These are phyloP conservation scores for bread wheat (Triticum aestivum) DNA, from an alignment of 176 grass and related monocot species.

Conservation along the genomic window IWGSC_CS_RefSeq_v2.1 NC_057812.1:714262850-714263349, in stretches of 20 bases:
- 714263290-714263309: not conserved
- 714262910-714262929: constrained; percentile 33
- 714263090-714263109: not conserved
- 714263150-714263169: not conserved
- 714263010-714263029: not conserved
- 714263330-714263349: not conserved
- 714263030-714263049: not conserved
- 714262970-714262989: not conserved
- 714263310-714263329: not conserved
- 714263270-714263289: not conserved
- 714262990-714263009: not conserved
- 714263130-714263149: not conserved
- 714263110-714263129: not conserved
- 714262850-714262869: constrained; percentile 50
- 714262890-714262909: constrained; percentile 49
- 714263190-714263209: not conserved
- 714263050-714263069: not conserved
- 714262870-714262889: constrained; percentile 34
- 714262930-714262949: constrained; percentile 36
- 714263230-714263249: too few relatives aligned
- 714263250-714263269: not conserved
- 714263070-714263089: not conserved
- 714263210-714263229: not conserved
- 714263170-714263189: too few relatives aligned
- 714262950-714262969: constrained; percentile 18